Evolutionary conservation across 352 stramenopile species (phyloP).

Genomic region (Phytophthora constricta): DNA sequence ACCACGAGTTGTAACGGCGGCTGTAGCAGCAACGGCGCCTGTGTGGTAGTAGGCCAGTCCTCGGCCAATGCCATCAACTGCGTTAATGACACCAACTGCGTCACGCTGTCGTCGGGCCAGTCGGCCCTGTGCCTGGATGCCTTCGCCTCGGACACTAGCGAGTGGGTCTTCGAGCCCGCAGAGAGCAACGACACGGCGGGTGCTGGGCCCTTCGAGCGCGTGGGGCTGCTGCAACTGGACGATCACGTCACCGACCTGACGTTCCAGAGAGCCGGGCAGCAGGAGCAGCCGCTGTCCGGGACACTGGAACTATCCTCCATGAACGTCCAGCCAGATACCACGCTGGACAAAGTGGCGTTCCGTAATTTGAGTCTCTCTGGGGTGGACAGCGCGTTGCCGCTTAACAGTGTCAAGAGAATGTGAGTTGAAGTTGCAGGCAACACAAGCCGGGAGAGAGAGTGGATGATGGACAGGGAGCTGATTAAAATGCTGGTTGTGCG

Average conservation of each 20-base stretch:
- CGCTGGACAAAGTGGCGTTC: constrained; percentile 61
- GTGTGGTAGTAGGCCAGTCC: constrained; percentile 69
- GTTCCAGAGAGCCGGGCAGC: constrained; percentile 48
- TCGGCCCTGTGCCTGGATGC: constrained; percentile 70
- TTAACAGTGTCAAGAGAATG: constrained; percentile 63
- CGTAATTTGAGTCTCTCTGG: constrained; percentile 51
- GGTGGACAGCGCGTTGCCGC: constrained; percentile 55
- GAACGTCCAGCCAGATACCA: constrained; percentile 60
- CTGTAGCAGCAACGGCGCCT: constrained; percentile 65
- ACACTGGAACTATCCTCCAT: constrained; percentile 69
- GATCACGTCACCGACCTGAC: constrained; percentile 55
- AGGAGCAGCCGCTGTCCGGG: constrained; percentile 43
- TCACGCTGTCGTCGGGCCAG: constrained; percentile 70
- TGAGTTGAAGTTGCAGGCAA: constrained; percentile 30
- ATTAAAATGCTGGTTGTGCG: constrained; percentile 4
- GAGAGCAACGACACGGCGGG: constrained; percentile 57
- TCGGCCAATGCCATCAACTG: constrained; percentile 71
- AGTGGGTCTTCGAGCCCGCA: constrained; percentile 66
- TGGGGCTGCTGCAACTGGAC: constrained; percentile 70
- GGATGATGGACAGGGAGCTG: constrained; percentile 8
- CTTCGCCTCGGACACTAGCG: constrained; percentile 42
- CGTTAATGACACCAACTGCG: constrained; percentile 74
- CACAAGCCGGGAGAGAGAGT: not conserved
- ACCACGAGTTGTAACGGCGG: constrained; percentile 80
- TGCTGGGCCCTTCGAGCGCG: constrained; percentile 67